Percentiles rank a stretch among this genome's conserved stretches.
phyloP scores from a whole-genome alignment of 306 rosid species.

The Pyrus pyrifolia region DNA sequence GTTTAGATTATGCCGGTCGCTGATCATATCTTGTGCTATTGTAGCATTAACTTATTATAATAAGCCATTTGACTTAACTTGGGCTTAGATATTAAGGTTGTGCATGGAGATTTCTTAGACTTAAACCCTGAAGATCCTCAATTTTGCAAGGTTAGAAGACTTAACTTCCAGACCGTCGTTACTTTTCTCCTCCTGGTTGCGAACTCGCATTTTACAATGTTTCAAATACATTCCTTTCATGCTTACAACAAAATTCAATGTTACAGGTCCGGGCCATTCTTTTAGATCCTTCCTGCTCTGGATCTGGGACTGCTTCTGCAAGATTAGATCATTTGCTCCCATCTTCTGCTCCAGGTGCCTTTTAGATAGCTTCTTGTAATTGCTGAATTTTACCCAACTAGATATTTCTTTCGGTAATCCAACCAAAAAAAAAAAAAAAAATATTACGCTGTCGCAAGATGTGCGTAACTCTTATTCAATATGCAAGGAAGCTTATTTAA shows the following conservation, averaged over 20 bases:
- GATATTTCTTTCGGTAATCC: too few species aligned
- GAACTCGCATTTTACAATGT: not conserved
- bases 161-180: not conserved
- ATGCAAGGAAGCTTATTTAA: not conserved
- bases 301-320: constrained; percentile 77
- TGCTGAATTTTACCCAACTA: not conserved
- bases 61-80: constrained; percentile 33
- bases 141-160: constrained; percentile 55
- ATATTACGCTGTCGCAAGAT: not conserved
- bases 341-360: constrained; percentile 58
- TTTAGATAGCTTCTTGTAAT: not conserved
- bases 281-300: constrained; percentile 91
- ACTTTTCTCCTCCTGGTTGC: not conserved
- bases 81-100: constrained; percentile 60
- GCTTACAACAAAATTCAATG: constrained; percentile 1
- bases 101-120: constrained; percentile 72
- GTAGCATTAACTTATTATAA: not conserved
- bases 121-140: constrained; percentile 53
- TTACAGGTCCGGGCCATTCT: constrained; percentile 72
- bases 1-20: not conserved
- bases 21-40: not conserved
- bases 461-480: not conserved
- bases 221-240: not conserved
- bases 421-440: too few species aligned
- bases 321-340: constrained; percentile 89